Evolutionary conservation across 768 basidiomycete species (phyloP).

Genomic region (Solioccasus polychromus): DNA sequence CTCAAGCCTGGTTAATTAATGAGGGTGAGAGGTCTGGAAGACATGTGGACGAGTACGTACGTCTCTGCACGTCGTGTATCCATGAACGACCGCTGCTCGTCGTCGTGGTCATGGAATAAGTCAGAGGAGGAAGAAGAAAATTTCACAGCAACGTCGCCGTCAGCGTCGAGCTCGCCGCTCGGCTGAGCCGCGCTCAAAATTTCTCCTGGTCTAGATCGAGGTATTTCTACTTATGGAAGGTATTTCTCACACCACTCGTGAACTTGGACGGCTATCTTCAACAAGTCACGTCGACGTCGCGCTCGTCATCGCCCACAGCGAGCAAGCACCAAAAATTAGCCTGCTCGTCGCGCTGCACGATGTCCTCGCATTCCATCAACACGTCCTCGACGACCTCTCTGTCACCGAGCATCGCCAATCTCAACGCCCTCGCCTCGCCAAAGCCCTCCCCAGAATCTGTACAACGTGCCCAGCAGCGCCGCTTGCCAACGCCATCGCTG

Average conservation of each 20-base stretch:
- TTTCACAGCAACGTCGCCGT: constrained; percentile 10
- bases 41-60: constrained; percentile 15
- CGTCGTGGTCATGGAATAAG: constrained; percentile 34
- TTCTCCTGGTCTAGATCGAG: constrained; percentile 17
- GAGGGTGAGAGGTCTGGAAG: no score
- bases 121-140: no score
- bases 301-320: constrained; percentile 29
- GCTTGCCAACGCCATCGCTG: constrained; percentile 35
- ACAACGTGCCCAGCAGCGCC: constrained; percentile 31
- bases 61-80: constrained; percentile 35
- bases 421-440: constrained; percentile 31
- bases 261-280: constrained; percentile 15
- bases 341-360: constrained; percentile 18
- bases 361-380: constrained; percentile 30
- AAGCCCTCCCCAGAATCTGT: constrained; percentile 19
- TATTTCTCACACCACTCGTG: constrained; percentile 19
- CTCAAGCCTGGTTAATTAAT: constrained; percentile 33
- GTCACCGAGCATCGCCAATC: constrained; percentile 32
- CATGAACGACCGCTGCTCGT: constrained; percentile 24
- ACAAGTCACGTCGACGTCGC: constrained; percentile 10
- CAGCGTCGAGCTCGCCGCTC: constrained; percentile 11
- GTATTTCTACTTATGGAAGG: constrained; percentile 14
- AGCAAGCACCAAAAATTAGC: constrained; percentile 21
- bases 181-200: constrained; percentile 21
- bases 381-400: constrained; percentile 33